Conservation (phyloP, 805 yeast genomes). For the Lipomyces yamanashiensis region DNA sequence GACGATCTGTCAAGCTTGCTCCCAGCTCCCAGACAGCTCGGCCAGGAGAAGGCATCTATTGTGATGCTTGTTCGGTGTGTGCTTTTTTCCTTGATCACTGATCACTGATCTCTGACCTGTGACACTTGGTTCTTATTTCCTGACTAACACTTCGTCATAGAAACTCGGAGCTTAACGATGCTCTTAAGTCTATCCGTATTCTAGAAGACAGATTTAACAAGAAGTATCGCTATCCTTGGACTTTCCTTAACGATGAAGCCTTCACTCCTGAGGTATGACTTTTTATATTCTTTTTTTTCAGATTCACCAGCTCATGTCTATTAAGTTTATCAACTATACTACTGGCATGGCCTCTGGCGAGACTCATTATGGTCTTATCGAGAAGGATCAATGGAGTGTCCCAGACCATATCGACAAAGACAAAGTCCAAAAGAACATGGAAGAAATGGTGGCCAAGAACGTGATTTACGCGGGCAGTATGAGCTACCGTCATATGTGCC, state of each 20-base stretch:
- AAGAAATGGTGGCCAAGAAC: conserved; percentile 50
- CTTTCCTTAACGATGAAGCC: conserved; percentile 79
- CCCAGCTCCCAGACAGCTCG: conserved; percentile 40
- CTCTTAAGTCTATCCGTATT: conserved; percentile 64
- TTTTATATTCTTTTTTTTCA: not conserved
- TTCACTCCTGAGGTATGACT: conserved; percentile 59
- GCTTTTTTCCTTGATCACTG: too few relatives aligned
- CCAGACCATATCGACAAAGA: conserved; percentile 73
- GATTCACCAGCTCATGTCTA: not conserved
- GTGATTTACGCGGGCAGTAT: conserved; percentile 68
- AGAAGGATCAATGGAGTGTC: conserved; percentile 77
- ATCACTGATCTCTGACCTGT: not conserved
- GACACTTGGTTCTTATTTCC: not conserved
- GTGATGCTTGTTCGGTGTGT: conserved; percentile 75
- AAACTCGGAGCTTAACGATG: conserved; percentile 62
- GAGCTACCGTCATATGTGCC: conserved; percentile 90
- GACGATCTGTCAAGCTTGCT: conserved; percentile 21
- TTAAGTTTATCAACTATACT: conserved; percentile 58
- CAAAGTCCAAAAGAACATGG: conserved; percentile 54
- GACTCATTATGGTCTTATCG: conserved; percentile 72
- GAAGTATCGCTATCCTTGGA: conserved; percentile 85
- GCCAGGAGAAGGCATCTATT: conserved; percentile 79
- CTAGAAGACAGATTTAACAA: conserved; percentile 82
- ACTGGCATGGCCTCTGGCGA: conserved; percentile 64
- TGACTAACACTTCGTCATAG: conserved; percentile 40